Base-by-base conservation (phyloP, 192 early-diverging fungal species). In the Helicostylum pulchrum region DNA sequence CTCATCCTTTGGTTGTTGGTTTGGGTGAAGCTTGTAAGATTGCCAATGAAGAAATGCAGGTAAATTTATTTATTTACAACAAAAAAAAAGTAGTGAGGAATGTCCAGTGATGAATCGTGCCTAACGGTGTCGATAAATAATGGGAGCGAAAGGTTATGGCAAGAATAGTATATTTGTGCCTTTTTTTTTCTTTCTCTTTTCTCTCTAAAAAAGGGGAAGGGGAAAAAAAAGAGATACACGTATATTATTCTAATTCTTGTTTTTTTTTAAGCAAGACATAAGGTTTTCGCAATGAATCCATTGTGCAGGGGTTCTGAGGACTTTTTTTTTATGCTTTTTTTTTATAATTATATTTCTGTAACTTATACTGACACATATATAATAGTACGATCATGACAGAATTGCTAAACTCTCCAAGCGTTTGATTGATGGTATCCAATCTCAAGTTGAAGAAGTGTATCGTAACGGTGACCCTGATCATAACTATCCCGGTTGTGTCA, bases 401-500 rank as follows among this genome's bases (percentile, higher is more conserved):
- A 86, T 95, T 64, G 76, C 76, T 31, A 68, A 64, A 19, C 83
- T 98, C 17, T 90, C 96, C 15, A 78, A 90, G 58, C 83, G 88
- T 20, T 74, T 98, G 49, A 83, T 95, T 64, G 77, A 84, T 1
- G 92, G 94, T 7, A 92, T 98, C 65, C 87, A 80, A 17, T 80
- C 85, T 49, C 72, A 90, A 44, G 80, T 98, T 14, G 75, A 79
- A 20, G 82, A 94, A 68, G 93, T 98, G 0, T 83, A 89, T 54
- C 90, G 94, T 48, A 98, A 98, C 65, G 96, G 96, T 53, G 93
- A 94, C 65, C 81, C 87, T 2, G 78, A 80, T 14, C 70, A 83
- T 23, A 80, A 83, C 14, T 98, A 94, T 68, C 90, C 93, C 26
- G 88, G 83, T 76, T 98, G 96, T 72, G 92, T 98, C 56, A 98